Base-by-base conservation (phyloP, 257 asterid species). In the Echium plantagineum region DNA sequence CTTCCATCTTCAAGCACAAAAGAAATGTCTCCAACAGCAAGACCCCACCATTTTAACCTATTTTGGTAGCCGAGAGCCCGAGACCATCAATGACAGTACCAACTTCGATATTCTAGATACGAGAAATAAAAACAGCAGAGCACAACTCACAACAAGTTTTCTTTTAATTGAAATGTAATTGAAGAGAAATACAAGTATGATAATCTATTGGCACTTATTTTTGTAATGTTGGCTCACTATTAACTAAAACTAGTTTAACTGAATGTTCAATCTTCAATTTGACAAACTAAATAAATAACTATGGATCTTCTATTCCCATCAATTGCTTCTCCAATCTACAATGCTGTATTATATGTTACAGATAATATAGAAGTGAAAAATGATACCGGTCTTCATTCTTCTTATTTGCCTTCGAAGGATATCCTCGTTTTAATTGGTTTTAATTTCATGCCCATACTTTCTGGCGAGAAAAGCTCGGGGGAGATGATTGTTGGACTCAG, bases 401-500 rank as follows among this genome's bases (percentile, higher is more conserved):
- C 59, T 56, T 56, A 28, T 56, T 56, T 13, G 10, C 64, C 69
- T 64, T 67, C 74, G 4, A 55, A 53, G 7, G 65, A 65, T 19
- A 75, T 60, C 61, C 63, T 69, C 19, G 91, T 83, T 70, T 81
- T 83, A 21, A 83, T 83, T 9, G 91, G 91, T 59, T 83, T 83
- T 7, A 83, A 66, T 74, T 81, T 83, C 78, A 83, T 60, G 5
- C 91, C 91, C 91, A 83, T 83, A 79, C 91, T 83, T 62, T 83
- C 91, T 17, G 91, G 91, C 5, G 91, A 78, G 68, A 81, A 78
- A 53, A 83, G 87, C 75, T 83, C 91, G 0, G 91, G 87, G 21
- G 87, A 71, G 57, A 83, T 74, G 74, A 83, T 64, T 24, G 87
- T 72, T 10, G 91, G 91, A 56, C 84, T 83, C 63, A 83, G 72